Percentiles rank a stretch among this genome's conserved stretches.
Conservation (phyloP, 345 rosid species). For the Moricandia arvensis region DNA sequence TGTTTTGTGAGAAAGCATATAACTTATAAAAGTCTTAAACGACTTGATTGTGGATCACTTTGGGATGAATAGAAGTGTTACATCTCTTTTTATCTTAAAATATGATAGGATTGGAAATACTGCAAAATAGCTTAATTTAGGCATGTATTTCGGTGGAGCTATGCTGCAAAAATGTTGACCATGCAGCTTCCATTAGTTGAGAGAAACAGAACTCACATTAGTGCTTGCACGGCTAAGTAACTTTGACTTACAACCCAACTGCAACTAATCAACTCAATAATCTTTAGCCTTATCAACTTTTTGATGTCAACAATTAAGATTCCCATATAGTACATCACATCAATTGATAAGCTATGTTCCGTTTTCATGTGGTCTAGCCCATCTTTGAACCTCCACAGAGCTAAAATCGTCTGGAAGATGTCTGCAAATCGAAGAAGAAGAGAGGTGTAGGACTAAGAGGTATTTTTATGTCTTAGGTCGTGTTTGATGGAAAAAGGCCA, state of each 20-base stretch:
- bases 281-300: not conserved
- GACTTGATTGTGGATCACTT: not conserved
- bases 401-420: not conserved
- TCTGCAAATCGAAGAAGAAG: not conserved
- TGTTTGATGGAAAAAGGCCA: not conserved
- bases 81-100: not conserved
- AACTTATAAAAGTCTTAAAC: too few species aligned
- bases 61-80: not conserved
- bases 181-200: not conserved
- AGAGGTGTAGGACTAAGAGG: not conserved
- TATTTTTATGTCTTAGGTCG: not conserved
- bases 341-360: not conserved
- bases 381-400: not conserved
- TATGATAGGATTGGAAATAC: not conserved
- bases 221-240: not conserved
- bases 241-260: not conserved
- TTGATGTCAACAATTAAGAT: not conserved
- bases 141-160: not conserved
- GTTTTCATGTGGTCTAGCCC: not conserved
- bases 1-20: too few species aligned
- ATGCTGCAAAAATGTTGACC: not conserved
- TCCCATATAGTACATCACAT: not conserved
- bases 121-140: not conserved
- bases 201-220: not conserved
- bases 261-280: not conserved